Base-by-base conservation (phyloP, 306 rosid species). In the Corylus americana region DNA sequence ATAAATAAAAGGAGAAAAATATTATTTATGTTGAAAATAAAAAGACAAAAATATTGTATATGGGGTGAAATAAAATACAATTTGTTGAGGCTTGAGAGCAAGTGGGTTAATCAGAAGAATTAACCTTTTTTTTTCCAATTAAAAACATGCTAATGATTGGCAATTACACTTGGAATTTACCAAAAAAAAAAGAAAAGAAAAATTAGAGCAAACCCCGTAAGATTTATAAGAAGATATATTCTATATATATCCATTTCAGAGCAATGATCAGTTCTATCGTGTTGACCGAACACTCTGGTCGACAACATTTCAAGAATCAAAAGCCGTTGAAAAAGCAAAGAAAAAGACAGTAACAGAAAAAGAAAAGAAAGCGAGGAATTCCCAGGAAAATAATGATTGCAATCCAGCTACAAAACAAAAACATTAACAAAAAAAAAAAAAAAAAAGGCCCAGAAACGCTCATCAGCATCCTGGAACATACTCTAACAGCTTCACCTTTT, bases 301-400 rank as follows among this genome's bases (percentile, higher is more conserved):
- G 67, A 73, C 39, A 74, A 58, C 70, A 67, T 29, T 39, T 49
- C 13, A 72, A 50, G 79, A 55, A 68, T 18, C 79, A 58, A 22
- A 78, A 73, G 71, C 73, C 48, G 80, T 70, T 75, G 62, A 4
- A 75, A 79, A 74, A 57, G 75, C 16, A 47, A 73, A 61, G 58
- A 83, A 55, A 67, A 71, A 11, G 69, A 74, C 79, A 31, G 45
- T 63, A 37, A 63, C 22, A 68, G 48, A 8, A 69, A 27, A 66
- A 50, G 69, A 62, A 44, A 74, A 57, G 18, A 59, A 58, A 49
- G 29, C 6, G 18, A 42, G 22, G 22, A 18, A 7, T 67, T 37
- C 55, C 64, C 62, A 71, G 62, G 57, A 74, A 78, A 70, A 79
- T 79, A 70, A 79, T 79, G 55, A 55, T 79, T 75, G 74, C 81